Conservation (phyloP, 1,139 yeast genomes). For the Suhomyces wounanorum region DNA sequence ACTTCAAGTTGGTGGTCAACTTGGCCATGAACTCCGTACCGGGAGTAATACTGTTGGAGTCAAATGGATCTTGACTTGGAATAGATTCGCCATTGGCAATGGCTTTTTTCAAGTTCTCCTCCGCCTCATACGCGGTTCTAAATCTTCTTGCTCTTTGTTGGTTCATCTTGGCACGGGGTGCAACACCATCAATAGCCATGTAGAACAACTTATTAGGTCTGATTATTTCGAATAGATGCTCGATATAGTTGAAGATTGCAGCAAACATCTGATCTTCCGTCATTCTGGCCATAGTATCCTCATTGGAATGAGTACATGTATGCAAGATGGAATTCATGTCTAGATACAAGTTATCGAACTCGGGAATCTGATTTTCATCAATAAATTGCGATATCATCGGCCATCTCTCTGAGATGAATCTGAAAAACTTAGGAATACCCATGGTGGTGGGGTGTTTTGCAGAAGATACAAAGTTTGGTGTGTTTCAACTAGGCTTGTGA, state of each 20-base stretch:
- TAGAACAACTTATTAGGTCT: constrained; percentile 85
- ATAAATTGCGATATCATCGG: constrained; percentile 89
- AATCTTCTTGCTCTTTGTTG: constrained; percentile 98
- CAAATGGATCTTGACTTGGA: constrained; percentile 80
- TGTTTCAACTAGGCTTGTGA: neutral
- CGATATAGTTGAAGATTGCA: constrained; percentile 92
- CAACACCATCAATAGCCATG: constrained; percentile 99
- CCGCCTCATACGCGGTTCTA: constrained; percentile 93
- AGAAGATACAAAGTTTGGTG: neutral
- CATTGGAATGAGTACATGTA: constrained; percentile 81
- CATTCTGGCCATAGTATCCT: constrained; percentile 56
- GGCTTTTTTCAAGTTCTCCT: constrained; percentile 68
- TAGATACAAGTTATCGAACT: constrained; percentile 89
- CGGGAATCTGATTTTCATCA: constrained; percentile 85
- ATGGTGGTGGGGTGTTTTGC: constrained; percentile 2
- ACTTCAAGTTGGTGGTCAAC: constrained; percentile 79
- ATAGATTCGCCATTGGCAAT: constrained; percentile 60
- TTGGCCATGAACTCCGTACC: constrained; percentile 98
- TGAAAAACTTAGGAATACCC: constrained; percentile 95
- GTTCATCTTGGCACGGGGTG: constrained; percentile 99
- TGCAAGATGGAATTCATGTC: constrained; percentile 98
- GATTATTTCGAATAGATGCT: constrained; percentile 85
- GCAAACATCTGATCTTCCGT: constrained; percentile 92
- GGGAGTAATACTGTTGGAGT: constrained; percentile 94
- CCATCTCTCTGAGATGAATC: constrained; percentile 99